Evolutionary conservation across 352 stramenopile species (phyloP).

Genomic region (Pythium biforme): DNA sequence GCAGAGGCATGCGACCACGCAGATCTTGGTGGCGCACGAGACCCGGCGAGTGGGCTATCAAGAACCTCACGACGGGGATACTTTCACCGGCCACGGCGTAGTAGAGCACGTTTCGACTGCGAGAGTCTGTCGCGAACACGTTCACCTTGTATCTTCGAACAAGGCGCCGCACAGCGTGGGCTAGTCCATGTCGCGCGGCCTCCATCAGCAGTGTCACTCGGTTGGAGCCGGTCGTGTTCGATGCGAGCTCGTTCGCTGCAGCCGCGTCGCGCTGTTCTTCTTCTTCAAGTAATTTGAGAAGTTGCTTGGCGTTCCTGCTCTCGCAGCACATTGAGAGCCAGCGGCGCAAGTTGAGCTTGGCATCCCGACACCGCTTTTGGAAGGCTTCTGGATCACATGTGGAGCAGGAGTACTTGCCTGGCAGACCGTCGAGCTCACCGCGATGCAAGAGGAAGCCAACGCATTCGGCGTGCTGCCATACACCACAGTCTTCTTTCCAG

Average conservation of each 20-base stretch:
- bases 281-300: slow-evolving; percentile 46
- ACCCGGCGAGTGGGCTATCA: slow-evolving; percentile 42
- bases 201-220: slow-evolving; percentile 53
- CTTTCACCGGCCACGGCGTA: slow-evolving; percentile 47
- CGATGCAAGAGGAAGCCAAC: slow-evolving; percentile 42
- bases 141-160: slow-evolving; percentile 43
- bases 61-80: slow-evolving; percentile 30
- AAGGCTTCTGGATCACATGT: slow-evolving; percentile 46
- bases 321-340: slow-evolving; percentile 76
- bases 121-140: slow-evolving; percentile 45
- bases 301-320: slow-evolving; percentile 47
- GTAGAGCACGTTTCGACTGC: slow-evolving; percentile 55
- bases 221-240: not conserved
- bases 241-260: not conserved
- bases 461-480: slow-evolving; percentile 76
- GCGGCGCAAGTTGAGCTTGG: slow-evolving; percentile 34
- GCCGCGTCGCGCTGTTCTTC: slow-evolving; percentile 12
- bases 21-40: slow-evolving; percentile 57
- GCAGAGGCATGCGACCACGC: slow-evolving; percentile 49
- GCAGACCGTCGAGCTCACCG: not conserved
- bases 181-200: slow-evolving; percentile 38
- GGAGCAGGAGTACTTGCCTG: slow-evolving; percentile 41
- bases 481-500: slow-evolving; percentile 52
- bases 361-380: slow-evolving; percentile 26
- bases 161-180: slow-evolving; percentile 40